phyloP scores from a whole-genome alignment of 2,329 filamentous ascomycete genomes.

The Aspergillus piperis region DNA sequence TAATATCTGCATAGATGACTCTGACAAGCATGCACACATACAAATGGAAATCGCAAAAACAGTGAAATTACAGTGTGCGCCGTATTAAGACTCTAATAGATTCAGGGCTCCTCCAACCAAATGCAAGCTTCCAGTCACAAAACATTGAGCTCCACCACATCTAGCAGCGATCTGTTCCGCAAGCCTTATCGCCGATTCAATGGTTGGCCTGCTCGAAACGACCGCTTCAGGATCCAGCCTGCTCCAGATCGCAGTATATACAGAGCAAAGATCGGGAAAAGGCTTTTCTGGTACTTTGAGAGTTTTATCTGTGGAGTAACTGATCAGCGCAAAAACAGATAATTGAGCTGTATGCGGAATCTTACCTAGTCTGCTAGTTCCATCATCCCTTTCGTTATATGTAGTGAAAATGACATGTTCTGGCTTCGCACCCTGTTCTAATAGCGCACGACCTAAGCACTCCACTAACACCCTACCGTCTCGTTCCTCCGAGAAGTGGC shows the following conservation, averaged over 20 bases:
- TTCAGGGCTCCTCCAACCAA: conserved; percentile 27
- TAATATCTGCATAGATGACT: background rate
- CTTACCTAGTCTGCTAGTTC: conserved; percentile 20
- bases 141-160: conserved; percentile 22
- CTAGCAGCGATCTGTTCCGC: conserved; percentile 22
- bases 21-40: background rate
- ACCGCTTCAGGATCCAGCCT: conserved; percentile 14
- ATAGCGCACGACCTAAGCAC: conserved; percentile 23
- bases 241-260: conserved; percentile 29
- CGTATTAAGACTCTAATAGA: background rate
- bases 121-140: conserved; percentile 30
- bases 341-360: background rate
- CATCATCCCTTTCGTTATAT: conserved; percentile 29
- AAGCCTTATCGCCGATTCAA: conserved; percentile 29
- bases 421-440: conserved; percentile 17
- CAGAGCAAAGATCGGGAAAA: conserved; percentile 22
- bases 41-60: background rate
- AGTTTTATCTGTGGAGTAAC: conserved; percentile 19
- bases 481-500: conserved; percentile 31
- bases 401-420: conserved; percentile 35
- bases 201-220: conserved; percentile 26
- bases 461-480: conserved; percentile 24
- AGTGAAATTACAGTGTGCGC: background rate
- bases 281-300: conserved; percentile 20
- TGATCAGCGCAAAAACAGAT: background rate